Evolutionary conservation across 2,329 filamentous ascomycete species (phyloP).

Genomic region (Cercospora beticola): DNA sequence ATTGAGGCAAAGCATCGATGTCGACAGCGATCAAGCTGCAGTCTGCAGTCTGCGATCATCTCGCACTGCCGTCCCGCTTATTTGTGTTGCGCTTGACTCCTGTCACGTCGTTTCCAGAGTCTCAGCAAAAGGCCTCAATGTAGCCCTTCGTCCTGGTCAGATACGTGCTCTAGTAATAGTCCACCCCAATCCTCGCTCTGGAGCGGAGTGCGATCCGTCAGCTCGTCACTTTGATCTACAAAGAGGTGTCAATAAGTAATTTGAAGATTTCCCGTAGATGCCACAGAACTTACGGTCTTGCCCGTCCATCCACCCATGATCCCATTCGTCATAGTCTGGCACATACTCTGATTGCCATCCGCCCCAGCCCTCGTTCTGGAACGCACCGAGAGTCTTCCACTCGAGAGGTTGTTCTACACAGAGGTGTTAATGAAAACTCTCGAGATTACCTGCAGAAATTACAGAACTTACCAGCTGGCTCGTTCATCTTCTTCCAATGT

Average conservation of each 20-base stretch:
- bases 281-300: background rate
- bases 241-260: background rate
- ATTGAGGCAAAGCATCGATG: background rate
- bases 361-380: background rate
- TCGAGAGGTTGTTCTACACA: background rate
- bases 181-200: background rate
- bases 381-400: background rate
- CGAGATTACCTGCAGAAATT: background rate
- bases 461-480: background rate
- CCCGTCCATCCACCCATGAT: background rate
- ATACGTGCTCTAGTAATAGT: background rate
- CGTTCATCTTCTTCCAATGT: background rate
- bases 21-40: background rate
- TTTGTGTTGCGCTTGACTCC: background rate
- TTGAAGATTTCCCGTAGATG: background rate
- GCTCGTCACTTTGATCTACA: background rate
- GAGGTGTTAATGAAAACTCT: background rate
- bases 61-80: background rate
- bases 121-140: background rate
- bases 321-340: background rate
- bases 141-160: background rate
- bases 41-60: background rate
- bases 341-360: background rate
- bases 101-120: background rate
- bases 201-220: background rate